Evolutionary conservation across 495 filamentous ascomycete species (phyloP).

Genomic region (Rhypophila decipiens): DNA sequence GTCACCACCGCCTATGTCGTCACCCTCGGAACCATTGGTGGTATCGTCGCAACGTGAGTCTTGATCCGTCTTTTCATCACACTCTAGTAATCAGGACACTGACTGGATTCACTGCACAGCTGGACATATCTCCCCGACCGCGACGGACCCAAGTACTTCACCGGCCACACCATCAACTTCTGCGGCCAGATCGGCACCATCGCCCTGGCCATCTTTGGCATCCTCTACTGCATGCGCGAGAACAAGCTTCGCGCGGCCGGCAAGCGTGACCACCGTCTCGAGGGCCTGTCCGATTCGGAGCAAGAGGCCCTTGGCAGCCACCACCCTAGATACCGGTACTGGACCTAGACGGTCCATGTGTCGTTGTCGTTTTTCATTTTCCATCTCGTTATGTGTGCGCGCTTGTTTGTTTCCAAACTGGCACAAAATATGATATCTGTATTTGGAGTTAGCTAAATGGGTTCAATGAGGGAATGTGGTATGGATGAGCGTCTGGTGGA

Average conservation of each 20-base stretch:
- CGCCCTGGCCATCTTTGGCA: conserved; percentile 38
- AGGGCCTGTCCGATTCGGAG: conserved; percentile 44
- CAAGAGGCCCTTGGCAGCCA: conserved; percentile 42
- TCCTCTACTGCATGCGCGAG: conserved; percentile 47
- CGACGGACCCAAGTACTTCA: conserved; percentile 47
- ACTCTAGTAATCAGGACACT: no score
- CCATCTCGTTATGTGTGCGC: no score
- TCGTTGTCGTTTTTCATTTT: no score
- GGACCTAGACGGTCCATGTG: conserved; percentile 10
- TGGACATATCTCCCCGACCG: conserved; percentile 49
- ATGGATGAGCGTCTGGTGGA: no score
- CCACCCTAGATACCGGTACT: conserved; percentile 51
- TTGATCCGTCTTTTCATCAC: background rate
- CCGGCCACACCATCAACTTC: conserved; percentile 56
- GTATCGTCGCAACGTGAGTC: conserved; percentile 46
- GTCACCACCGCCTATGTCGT: conserved; percentile 49
- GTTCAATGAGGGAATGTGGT: no score
- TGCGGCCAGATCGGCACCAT: conserved; percentile 37
- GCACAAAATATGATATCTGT: no score
- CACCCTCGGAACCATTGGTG: conserved; percentile 48
- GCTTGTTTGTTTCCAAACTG: no score
- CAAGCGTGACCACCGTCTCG: conserved; percentile 44
- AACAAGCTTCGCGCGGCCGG: conserved; percentile 45
- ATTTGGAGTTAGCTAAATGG: no score
- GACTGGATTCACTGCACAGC: no score